These are phyloP conservation scores for Annulohypoxylon maeteangense DNA, from an alignment of 495 filamentous ascomycete species.

Conservation along the genomic window DNA sequence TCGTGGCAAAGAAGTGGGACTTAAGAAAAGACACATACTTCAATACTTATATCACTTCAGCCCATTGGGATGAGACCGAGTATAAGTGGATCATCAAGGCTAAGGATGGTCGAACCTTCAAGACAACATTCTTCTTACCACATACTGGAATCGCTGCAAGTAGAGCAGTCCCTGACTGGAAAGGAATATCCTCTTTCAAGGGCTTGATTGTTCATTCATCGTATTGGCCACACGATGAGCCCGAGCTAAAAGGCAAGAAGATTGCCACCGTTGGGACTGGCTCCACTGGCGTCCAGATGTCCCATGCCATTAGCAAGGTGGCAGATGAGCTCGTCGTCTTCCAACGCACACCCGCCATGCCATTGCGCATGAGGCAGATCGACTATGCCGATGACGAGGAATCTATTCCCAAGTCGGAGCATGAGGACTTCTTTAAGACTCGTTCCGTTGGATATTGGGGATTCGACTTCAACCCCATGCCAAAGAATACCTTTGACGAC, in stretches of 20 bases:
- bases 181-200: slow-evolving; percentile 64
- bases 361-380: slow-evolving; percentile 63
- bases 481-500: slow-evolving; percentile 58
- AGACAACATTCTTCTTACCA: slow-evolving; percentile 61
- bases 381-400: slow-evolving; percentile 58
- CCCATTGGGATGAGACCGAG: slow-evolving; percentile 54
- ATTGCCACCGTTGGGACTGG: slow-evolving; percentile 70
- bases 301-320: slow-evolving; percentile 55
- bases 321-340: slow-evolving; percentile 58
- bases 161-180: slow-evolving; percentile 56
- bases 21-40: slow-evolving; percentile 65
- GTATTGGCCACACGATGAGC: slow-evolving; percentile 65
- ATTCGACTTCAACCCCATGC: slow-evolving; percentile 54
- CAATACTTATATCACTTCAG: slow-evolving; percentile 57
- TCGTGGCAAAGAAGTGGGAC: slow-evolving; percentile 61
- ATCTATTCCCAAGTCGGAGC: slow-evolving; percentile 53
- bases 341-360: slow-evolving; percentile 62
- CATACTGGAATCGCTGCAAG: slow-evolving; percentile 58
- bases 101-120: slow-evolving; percentile 56
- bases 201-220: slow-evolving; percentile 66
- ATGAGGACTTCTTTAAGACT: slow-evolving; percentile 57
- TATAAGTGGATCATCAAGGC: slow-evolving; percentile 61
- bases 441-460: slow-evolving; percentile 55
- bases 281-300: slow-evolving; percentile 66
- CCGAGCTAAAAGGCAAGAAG: slow-evolving; percentile 61